These are phyloP conservation scores for Populus hybrid DNA, from an alignment of 441 rosid species.

Conservation along the genomic window DNA sequence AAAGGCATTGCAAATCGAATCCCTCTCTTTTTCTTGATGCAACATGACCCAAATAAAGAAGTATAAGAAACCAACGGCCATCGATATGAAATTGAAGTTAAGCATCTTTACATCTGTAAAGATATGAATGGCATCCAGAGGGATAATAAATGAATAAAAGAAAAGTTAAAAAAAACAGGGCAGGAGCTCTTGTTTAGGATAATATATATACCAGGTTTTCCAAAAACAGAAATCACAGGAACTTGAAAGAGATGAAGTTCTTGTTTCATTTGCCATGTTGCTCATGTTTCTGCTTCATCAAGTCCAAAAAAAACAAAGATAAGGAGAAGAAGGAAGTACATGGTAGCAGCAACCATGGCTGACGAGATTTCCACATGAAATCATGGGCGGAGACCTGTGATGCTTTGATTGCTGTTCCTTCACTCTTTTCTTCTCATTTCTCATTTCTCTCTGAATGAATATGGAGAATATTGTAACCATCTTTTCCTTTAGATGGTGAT, in stretches of 20 bases:
- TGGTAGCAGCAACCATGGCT: constrained; percentile 9
- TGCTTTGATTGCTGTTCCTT: not conserved
- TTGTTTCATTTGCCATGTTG: constrained; percentile 46
- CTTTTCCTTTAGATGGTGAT: constrained; percentile 18
- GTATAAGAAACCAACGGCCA: constrained; percentile 8
- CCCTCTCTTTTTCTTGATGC: not conserved
- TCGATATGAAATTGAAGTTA: constrained; percentile 22
- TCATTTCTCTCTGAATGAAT: constrained; percentile 14
- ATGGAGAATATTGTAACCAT: constrained; percentile 15
- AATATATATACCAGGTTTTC: constrained; percentile 12
- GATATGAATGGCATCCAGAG: constrained; percentile 36
- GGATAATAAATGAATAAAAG: constrained; percentile 5
- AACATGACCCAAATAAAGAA: constrained; percentile 9
- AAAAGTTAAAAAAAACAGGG: constrained; percentile 1
- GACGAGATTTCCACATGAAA: not conserved
- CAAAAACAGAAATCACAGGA: constrained; percentile 13
- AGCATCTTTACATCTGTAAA: constrained; percentile 35
- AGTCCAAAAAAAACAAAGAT: constrained; percentile 43
- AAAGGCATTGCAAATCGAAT: constrained; percentile 17
- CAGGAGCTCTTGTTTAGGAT: constrained; percentile 19
- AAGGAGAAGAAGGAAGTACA: constrained; percentile 23
- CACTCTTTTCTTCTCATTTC: constrained; percentile 8
- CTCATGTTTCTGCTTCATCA: constrained; percentile 67
- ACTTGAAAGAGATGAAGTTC: constrained; percentile 42
- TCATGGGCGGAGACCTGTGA: not conserved